Conservation (phyloP, 352 stramenopile species). For the Pythium chondricola region DNA sequence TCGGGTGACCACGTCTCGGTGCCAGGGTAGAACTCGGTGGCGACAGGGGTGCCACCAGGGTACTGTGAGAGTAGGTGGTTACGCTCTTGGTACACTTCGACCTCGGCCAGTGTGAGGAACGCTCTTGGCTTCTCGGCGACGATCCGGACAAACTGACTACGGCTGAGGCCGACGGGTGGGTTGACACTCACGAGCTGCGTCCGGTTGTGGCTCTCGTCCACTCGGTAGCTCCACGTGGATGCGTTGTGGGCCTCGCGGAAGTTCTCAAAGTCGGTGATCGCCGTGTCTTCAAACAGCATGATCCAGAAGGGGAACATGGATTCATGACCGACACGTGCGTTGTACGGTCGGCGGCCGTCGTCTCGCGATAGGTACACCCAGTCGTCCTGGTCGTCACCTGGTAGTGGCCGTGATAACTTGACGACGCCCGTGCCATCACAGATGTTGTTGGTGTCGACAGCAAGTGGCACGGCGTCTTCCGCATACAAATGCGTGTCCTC, state of each 20-base stretch:
- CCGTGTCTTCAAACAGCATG: slow-evolving; percentile 56
- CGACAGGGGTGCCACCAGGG: slow-evolving; percentile 40
- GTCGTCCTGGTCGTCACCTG: slow-evolving; percentile 36
- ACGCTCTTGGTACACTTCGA: slow-evolving; percentile 60
- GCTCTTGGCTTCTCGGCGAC: slow-evolving; percentile 32
- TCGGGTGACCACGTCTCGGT: slow-evolving; percentile 53
- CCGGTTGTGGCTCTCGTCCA: slow-evolving; percentile 21
- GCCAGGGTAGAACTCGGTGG: slow-evolving; percentile 36
- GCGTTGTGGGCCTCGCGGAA: slow-evolving; percentile 42
- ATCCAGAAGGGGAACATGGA: slow-evolving; percentile 79
- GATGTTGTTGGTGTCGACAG: slow-evolving; percentile 30
- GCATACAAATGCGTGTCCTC: slow-evolving; percentile 21
- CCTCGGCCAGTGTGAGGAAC: slow-evolving; percentile 59
- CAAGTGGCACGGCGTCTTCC: slow-evolving; percentile 11
- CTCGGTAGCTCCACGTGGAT: slow-evolving; percentile 38
- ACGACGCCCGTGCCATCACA: slow-evolving; percentile 32
- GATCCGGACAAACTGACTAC: slow-evolving; percentile 60
- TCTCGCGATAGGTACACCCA: slow-evolving; percentile 30
- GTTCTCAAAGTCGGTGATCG: slow-evolving; percentile 49
- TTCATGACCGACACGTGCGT: slow-evolving; percentile 14
- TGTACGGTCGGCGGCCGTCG: slow-evolving; percentile 11
- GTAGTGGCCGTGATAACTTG: slow-evolving; percentile 20
- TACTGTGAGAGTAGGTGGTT: slow-evolving; percentile 57
- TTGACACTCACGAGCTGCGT: slow-evolving; percentile 35
- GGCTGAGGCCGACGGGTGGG: slow-evolving; percentile 29